A percentile compares a stretch with the other conserved stretches of the same genome.
Conservation (phyloP, 805 yeast genomes). For the Ogataea wickerhamii region DNA sequence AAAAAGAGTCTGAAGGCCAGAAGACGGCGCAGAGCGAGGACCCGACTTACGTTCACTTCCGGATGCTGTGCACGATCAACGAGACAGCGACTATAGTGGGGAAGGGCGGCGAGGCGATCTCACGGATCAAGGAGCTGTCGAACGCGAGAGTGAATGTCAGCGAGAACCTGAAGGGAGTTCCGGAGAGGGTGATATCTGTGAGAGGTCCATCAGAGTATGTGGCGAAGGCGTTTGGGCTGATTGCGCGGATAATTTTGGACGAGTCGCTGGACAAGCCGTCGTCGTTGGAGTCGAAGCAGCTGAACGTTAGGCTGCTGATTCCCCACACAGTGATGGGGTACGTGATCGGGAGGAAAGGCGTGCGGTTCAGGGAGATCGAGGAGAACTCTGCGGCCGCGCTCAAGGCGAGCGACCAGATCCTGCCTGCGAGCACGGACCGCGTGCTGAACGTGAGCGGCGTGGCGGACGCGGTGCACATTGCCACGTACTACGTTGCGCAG, state of each 20-base stretch:
- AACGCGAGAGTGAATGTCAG: constrained; percentile 65
- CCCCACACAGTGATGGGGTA: constrained; percentile 81
- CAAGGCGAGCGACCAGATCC: constrained; percentile 65
- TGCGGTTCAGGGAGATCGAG: constrained; percentile 74
- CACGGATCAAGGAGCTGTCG: constrained; percentile 59
- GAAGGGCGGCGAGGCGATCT: constrained; percentile 72
- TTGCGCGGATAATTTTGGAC: constrained; percentile 60
- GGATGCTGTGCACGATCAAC: constrained; percentile 72
- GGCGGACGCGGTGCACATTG: constrained; percentile 84
- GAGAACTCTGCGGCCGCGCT: constrained; percentile 75
- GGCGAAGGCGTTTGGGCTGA: constrained; percentile 76
- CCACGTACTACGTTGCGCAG: constrained; percentile 69
- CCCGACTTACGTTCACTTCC: constrained; percentile 60
- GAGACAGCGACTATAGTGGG: constrained; percentile 78
- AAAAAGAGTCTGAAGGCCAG: constrained; percentile 6
- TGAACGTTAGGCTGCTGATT: constrained; percentile 57
- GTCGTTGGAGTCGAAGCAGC: constrained; percentile 47
- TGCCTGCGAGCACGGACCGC: constrained; percentile 78
- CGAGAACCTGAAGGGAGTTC: constrained; percentile 66
- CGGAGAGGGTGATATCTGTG: constrained; percentile 71
- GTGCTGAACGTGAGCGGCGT: constrained; percentile 69
- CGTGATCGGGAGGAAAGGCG: constrained; percentile 75
- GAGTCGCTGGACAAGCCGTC: constrained; percentile 67
- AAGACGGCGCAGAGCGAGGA: constrained; percentile 37
- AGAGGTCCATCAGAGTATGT: constrained; percentile 74